Percentiles rank a stretch among this genome's conserved stretches.
phyloP scores from a whole-genome alignment of 805 yeast species.

The Lipomyces starkeyi region DNA sequence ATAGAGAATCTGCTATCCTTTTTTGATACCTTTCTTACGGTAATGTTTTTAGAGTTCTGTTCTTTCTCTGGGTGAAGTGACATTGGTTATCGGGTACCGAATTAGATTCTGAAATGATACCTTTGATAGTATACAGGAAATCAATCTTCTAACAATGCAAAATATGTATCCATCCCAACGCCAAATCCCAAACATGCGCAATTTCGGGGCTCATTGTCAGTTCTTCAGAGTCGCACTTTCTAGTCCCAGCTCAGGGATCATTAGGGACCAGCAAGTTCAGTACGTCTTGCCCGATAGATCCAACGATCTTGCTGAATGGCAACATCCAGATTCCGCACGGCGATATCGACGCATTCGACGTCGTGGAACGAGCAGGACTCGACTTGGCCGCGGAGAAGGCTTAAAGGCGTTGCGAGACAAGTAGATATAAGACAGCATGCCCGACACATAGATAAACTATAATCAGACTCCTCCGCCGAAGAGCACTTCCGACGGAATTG shows the following conservation, averaged over 20 bases:
- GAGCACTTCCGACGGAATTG: too few species aligned
- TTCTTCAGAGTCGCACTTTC: not conserved
- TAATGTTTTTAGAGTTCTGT: not conserved
- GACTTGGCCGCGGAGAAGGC: too few species aligned
- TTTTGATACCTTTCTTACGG: not conserved
- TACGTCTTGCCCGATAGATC: too few species aligned
- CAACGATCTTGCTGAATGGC: too few species aligned
- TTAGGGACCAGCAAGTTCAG: too few species aligned
- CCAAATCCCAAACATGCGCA: not conserved
- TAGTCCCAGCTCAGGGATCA: not conserved
- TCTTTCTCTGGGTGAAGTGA: not conserved
- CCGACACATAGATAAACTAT: too few species aligned
- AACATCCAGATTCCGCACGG: too few species aligned
- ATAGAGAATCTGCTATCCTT: not conserved
- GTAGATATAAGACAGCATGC: too few species aligned
- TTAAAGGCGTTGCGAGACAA: too few species aligned
- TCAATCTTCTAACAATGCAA: not conserved
- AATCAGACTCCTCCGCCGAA: too few species aligned
- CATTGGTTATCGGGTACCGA: not conserved
- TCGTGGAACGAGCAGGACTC: too few species aligned
- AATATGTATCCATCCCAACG: not conserved
- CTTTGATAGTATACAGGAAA: not conserved
- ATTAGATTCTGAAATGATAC: not conserved
- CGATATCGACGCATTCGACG: too few species aligned
- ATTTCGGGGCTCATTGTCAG: not conserved